Base-by-base conservation (phyloP, 169 alveolate genomes). In the Cryptosporidium xiaoi region DNA sequence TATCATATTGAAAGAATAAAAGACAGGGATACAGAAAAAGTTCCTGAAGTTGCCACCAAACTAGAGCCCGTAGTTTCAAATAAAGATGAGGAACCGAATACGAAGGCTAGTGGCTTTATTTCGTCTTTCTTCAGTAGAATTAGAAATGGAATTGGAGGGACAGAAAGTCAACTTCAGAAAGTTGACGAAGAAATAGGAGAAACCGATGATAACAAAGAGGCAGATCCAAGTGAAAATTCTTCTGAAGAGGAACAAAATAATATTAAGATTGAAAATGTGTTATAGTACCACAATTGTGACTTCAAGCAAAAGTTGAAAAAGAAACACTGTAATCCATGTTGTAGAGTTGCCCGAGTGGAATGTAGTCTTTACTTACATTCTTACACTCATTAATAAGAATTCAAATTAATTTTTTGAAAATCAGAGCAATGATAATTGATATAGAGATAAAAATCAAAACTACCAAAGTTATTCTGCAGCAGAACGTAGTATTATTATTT, bases 1-100 rank as follows among this genome's bases (percentile, higher is more conserved):
- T 77, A 77, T 40, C 71, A 77, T 40, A 66, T 77, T 15, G 87
- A 77, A 34, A 77, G 87, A 77, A 77, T 77, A n/a, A 77, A 77
- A 36, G 87, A 77, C 24, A 77, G 34, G 16, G 71, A 71, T 2
- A 33, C 71, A 13, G 71, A 77, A n/a, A 56, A 44, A 33, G 50
- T 62, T 46, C 44, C 46, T 34, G 56, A 34, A 24, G 53, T 58
- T 20, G 18, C 27, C 13, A n/a, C 64, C 24, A 71, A 56, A 51
- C 31, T 48, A 40, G 71, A 77, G 4, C 77, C 12, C 7, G 24
- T 10, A 16, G 64, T n/a, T 12, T 44, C 65, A 7, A 13, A 68
- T 58, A 51, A 15, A 24, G 46, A 20, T 34, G 31, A 31, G 8
- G 64, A 62, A 51, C 2, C 71, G 12, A 10, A 5, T 20, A 40